These are phyloP conservation scores for Solanum medicagineum DNA, from an alignment of 257 asterid species.

Conservation along the genomic window DNA sequence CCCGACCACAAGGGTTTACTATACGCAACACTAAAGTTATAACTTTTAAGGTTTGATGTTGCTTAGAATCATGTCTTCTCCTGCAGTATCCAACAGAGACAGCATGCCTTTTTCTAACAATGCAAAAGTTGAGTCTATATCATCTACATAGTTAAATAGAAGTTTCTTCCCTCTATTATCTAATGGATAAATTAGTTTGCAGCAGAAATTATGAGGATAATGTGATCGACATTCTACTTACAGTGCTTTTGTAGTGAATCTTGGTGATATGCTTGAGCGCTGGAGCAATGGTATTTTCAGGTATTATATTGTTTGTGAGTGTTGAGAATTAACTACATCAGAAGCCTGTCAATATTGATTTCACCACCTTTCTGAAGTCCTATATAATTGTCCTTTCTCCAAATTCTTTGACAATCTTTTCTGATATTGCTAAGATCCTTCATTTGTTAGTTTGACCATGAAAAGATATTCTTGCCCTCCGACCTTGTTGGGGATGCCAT, in stretches of 20 bases:
- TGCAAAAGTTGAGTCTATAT: background rate
- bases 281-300: slow-evolving; percentile 80
- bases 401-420: background rate
- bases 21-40: background rate
- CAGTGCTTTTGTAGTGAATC: slow-evolving; percentile 85
- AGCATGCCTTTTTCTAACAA: background rate
- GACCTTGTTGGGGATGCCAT: background rate
- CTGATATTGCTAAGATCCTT: background rate
- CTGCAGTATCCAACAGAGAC: background rate
- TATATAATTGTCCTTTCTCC: background rate
- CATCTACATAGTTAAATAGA: background rate
- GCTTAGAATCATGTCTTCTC: background rate
- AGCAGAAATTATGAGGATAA: background rate
- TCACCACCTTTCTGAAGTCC: background rate
- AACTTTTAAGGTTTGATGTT: background rate
- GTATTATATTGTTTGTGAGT: slow-evolving; percentile 15
- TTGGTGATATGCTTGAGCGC: slow-evolving; percentile 91
- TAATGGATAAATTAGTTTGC: background rate
- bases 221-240: slow-evolving; percentile 3
- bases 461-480: background rate
- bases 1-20: too few relatives aligned
- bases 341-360: background rate
- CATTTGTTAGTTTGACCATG: background rate
- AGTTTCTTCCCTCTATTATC: background rate
- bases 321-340: background rate